Percentiles rank a stretch among this genome's conserved stretches.
Evolutionary conservation across 768 basidiomycete genomes (phyloP).

Genomic region (Lentinus brumalis): DNA sequence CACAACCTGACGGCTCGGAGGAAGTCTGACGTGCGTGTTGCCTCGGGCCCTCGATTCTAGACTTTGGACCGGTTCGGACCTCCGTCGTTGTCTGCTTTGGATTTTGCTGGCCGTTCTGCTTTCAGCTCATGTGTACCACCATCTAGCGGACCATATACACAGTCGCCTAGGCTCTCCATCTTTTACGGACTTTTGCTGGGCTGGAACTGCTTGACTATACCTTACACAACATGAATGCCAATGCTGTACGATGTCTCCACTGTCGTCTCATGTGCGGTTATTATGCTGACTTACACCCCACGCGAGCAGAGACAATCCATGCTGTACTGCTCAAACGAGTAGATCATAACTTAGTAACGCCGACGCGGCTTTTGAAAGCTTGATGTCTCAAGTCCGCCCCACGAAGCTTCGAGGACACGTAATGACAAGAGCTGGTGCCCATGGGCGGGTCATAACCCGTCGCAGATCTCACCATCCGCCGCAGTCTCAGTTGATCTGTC

Average conservation of each 20-base stretch:
- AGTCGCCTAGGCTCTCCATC: neutral
- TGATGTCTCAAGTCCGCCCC: neutral
- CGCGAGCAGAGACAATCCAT: neutral
- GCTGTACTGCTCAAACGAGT: neutral
- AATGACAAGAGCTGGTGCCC: neutral
- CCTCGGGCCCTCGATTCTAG: neutral
- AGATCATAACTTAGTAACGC: neutral
- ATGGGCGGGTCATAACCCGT: neutral
- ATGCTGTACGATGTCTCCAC: slow-evolving; percentile 7
- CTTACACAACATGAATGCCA: slow-evolving; percentile 9
- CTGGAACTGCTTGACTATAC: slow-evolving; percentile 14
- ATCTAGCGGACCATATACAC: slow-evolving; percentile 3
- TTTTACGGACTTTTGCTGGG: slow-evolving; percentile 5
- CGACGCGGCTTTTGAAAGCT: neutral
- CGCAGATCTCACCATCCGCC: neutral
- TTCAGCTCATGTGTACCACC: neutral
- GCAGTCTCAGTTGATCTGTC: slow-evolving; percentile 13
- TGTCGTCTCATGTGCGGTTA: neutral
- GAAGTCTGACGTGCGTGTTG: neutral
- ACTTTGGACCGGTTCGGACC: neutral
- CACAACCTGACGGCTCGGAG: neutral
- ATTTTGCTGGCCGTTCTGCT: neutral
- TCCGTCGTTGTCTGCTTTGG: neutral
- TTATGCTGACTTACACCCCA: neutral
- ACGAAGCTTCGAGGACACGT: neutral